phyloP scores from a whole-genome alignment of 2,329 filamentous ascomycete species.

The Delphinella strobiligena region DNA sequence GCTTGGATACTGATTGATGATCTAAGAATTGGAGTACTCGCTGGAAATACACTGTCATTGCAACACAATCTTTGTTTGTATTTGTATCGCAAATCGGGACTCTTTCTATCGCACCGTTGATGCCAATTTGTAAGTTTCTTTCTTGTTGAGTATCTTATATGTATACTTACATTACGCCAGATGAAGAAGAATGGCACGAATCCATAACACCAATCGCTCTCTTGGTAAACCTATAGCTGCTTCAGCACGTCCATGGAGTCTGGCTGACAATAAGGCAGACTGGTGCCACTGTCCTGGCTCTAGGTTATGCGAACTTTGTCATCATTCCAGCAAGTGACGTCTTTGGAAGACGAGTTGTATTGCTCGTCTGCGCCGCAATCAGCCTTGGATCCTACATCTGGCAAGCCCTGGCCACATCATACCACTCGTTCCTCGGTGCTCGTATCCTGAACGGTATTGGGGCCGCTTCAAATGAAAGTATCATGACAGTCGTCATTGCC shows the following conservation, averaged over 20 bases:
- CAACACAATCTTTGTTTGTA: not conserved
- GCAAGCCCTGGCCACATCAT: constrained; percentile 30
- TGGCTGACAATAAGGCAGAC: constrained; percentile 4
- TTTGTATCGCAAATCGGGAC: not conserved
- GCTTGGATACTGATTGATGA: not conserved
- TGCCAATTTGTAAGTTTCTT: not conserved
- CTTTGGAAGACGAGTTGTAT: constrained; percentile 40
- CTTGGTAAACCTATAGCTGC: not conserved
- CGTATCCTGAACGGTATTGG: constrained; percentile 31
- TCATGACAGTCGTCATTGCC: constrained; percentile 31
- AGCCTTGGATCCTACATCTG: constrained; percentile 29
- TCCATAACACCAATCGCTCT: not conserved
- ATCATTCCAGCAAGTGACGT: constrained; percentile 31
- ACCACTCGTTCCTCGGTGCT: constrained; percentile 30
- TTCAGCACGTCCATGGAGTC: not conserved
- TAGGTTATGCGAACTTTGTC: constrained; percentile 33
- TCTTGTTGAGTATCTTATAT: not conserved
- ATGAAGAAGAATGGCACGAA: not conserved
- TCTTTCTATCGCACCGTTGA: not conserved
- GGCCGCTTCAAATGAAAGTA: constrained; percentile 31
- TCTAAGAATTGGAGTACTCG: not conserved
- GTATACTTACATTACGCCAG: not conserved
- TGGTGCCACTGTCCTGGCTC: constrained; percentile 44
- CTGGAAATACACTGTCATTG: not conserved
- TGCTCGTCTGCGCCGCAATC: constrained; percentile 23